Evolutionary conservation across 1,284 basidiomycete genomes (phyloP).

Genomic region (Marasmius oreades): DNA sequence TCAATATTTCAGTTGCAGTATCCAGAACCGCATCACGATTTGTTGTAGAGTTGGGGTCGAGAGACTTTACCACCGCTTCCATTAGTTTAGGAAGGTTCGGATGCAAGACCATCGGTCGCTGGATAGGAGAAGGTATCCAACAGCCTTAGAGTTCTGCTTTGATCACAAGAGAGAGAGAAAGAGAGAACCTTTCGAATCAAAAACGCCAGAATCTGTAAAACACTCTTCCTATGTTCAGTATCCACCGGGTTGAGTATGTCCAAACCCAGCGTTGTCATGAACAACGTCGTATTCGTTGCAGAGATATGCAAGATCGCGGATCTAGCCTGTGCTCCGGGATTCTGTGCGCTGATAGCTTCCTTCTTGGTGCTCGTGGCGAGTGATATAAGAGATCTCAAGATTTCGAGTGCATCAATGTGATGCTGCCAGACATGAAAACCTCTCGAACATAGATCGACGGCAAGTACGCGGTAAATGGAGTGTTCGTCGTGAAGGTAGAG

Average conservation of each 20-base stretch:
- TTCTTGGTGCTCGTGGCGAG: slow-evolving; percentile 75
- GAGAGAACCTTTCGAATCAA: slow-evolving; percentile 80
- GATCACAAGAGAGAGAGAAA: neutral
- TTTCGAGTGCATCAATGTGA: slow-evolving; percentile 88
- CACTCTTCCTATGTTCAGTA: slow-evolving; percentile 75
- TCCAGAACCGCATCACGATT: slow-evolving; percentile 87
- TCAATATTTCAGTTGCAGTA: slow-evolving; percentile 90
- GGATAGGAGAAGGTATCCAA: neutral
- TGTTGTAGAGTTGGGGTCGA: slow-evolving; percentile 86
- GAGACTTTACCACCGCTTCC: slow-evolving; percentile 94
- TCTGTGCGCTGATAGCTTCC: slow-evolving; percentile 61
- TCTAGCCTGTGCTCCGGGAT: slow-evolving; percentile 67
- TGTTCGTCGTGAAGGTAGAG: slow-evolving; percentile 73
- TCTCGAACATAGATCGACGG: slow-evolving; percentile 85
- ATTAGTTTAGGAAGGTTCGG: slow-evolving; percentile 85
- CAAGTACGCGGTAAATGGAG: slow-evolving; percentile 65
- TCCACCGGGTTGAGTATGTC: slow-evolving; percentile 78
- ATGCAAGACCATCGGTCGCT: slow-evolving; percentile 86
- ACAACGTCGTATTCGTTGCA: slow-evolving; percentile 79
- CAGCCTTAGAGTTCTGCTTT: neutral
- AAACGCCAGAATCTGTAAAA: slow-evolving; percentile 93
- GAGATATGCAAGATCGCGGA: slow-evolving; percentile 85
- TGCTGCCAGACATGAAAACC: slow-evolving; percentile 95
- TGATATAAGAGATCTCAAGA: slow-evolving; percentile 82
- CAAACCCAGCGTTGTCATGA: slow-evolving; percentile 92